These are phyloP conservation scores for Rhynchosporium graminicola DNA, from an alignment of 2,329 filamentous ascomycete species.

Conservation along the genomic window DNA sequence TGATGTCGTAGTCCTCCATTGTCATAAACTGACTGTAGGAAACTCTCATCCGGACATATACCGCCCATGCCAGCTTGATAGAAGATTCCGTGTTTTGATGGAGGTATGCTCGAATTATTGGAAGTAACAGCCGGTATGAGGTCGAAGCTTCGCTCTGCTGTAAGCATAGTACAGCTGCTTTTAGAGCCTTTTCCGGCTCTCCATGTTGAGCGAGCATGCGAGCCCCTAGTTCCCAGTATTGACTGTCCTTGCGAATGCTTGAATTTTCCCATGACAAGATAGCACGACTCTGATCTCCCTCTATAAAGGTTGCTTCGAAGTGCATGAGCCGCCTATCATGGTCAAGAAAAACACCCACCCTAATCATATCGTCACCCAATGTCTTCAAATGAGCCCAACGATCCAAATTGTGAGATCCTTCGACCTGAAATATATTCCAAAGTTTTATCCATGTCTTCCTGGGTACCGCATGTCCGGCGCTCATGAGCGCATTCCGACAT, in stretches of 20 bases:
- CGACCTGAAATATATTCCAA: slow-evolving; percentile 59
- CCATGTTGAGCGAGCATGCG: slow-evolving; percentile 62
- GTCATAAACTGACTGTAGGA: slow-evolving; percentile 61
- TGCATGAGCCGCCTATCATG: slow-evolving; percentile 63
- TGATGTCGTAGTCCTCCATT: slow-evolving; percentile 74
- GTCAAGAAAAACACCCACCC: slow-evolving; percentile 55
- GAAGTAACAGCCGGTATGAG: slow-evolving; percentile 60
- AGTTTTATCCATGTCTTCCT: slow-evolving; percentile 61
- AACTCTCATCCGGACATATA: slow-evolving; percentile 65
- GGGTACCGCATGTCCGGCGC: slow-evolving; percentile 55
- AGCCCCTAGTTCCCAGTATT: slow-evolving; percentile 65
- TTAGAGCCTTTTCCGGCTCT: slow-evolving; percentile 59
- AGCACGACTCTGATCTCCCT: slow-evolving; percentile 52
- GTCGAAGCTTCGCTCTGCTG: slow-evolving; percentile 44
- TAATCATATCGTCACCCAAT: slow-evolving; percentile 66
- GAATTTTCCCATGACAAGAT: slow-evolving; percentile 39
- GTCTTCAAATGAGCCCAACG: slow-evolving; percentile 61
- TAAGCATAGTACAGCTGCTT: slow-evolving; percentile 56
- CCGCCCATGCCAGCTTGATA: slow-evolving; percentile 61
- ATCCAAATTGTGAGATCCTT: slow-evolving; percentile 51
- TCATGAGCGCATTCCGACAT: slow-evolving; percentile 47
- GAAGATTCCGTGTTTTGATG: slow-evolving; percentile 51
- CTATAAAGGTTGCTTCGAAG: slow-evolving; percentile 67
- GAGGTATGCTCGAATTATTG: slow-evolving; percentile 66
- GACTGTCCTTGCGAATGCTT: background rate